phyloP scores from a whole-genome alignment of 768 basidiomycete species.

The Hypsizygus marmoreus region DNA sequence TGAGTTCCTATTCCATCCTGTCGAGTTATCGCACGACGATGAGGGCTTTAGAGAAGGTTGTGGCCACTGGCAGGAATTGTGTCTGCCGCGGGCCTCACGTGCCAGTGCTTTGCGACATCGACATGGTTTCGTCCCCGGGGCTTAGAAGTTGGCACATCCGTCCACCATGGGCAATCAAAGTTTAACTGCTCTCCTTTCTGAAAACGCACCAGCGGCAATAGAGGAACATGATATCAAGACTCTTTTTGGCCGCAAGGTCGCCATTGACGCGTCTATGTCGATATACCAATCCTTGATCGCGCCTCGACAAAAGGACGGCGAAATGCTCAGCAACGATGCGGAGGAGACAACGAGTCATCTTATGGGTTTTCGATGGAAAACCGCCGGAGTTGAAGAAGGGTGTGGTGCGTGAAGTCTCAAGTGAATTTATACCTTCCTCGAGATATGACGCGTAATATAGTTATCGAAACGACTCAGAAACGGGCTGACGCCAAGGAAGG shows the following conservation, averaged over 20 bases:
- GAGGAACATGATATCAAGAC: conserved; percentile 96
- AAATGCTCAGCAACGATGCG: conserved; percentile 94
- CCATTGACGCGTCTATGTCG: conserved; percentile 97
- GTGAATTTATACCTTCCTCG: no score
- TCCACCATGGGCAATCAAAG: conserved; percentile 92
- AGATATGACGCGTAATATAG: conserved; percentile 45
- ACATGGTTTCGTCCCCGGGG: neutral
- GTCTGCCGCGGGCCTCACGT: no score
- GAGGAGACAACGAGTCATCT: conserved; percentile 98
- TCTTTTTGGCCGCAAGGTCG: conserved; percentile 96
- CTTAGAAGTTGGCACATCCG: no score
- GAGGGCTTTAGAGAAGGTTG: no score
- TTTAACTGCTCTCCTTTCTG: conserved; percentile 83
- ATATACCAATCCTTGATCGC: conserved; percentile 99
- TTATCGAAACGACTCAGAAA: conserved; percentile 94
- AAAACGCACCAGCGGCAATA: conserved; percentile 88
- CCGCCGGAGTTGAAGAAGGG: conserved; percentile 97
- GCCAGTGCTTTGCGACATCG: no score
- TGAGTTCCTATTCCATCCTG: no score
- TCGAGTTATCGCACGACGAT: no score
- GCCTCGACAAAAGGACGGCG: conserved; percentile 93
- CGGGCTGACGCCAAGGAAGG: conserved; percentile 93
- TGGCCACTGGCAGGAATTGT: no score
- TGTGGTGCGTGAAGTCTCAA: conserved; percentile 88
- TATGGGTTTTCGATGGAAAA: conserved; percentile 99